phyloP scores from a whole-genome alignment of 1,284 basidiomycete species.

The Rugosomyces carneus region DNA sequence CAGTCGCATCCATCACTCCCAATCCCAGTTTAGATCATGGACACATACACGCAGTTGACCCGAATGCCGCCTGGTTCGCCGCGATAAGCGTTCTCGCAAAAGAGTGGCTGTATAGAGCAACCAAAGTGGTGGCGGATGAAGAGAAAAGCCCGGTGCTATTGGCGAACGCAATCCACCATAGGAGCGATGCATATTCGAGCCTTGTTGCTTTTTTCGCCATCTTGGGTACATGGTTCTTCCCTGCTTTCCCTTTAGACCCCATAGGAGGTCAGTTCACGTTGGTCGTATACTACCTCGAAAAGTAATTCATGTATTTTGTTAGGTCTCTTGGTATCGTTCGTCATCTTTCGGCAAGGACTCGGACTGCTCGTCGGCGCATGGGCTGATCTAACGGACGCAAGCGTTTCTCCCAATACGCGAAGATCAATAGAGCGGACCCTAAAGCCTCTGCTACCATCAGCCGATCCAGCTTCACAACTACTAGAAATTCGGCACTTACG shows the following conservation, averaged over 20 bases:
- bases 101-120: constrained; percentile 89
- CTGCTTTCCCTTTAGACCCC: constrained; percentile 88
- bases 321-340: constrained; percentile 83
- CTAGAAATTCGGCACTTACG: constrained; percentile 62
- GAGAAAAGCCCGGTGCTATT: constrained; percentile 87
- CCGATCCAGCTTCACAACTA: constrained; percentile 23
- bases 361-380: constrained; percentile 68
- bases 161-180: constrained; percentile 92
- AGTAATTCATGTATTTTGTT: constrained; percentile 6
- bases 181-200: constrained; percentile 90
- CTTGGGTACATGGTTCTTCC: constrained; percentile 78
- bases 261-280: constrained; percentile 67
- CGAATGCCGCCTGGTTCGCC: constrained; percentile 97
- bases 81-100: constrained; percentile 76
- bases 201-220: constrained; percentile 86
- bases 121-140: constrained; percentile 83
- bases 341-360: constrained; percentile 87
- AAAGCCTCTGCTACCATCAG: constrained; percentile 42
- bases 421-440: constrained; percentile 48
- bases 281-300: not conserved
- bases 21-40: constrained; percentile 51
- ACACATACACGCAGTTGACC: constrained; percentile 69
- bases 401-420: constrained; percentile 59
- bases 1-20: constrained; percentile 51
- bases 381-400: constrained; percentile 82